Evolutionary conservation across 139 green algal species (phyloP), one percentile per base, ranked within the genome.

Genomic region (Pleodorina starrii): DNA sequence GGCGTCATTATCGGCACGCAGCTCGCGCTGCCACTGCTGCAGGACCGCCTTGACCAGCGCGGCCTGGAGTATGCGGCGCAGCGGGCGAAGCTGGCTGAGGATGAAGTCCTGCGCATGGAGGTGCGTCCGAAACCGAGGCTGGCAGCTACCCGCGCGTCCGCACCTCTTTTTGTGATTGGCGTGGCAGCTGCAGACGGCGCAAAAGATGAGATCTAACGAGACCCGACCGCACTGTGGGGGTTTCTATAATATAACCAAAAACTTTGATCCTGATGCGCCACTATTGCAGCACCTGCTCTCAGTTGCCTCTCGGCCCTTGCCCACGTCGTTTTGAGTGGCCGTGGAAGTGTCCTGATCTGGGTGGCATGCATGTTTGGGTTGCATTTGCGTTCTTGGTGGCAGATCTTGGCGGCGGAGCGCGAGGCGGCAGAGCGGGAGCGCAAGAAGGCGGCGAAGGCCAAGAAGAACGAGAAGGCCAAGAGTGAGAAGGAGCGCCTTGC

Each of bases 81-180:
- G 76, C 89, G 90, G 0, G 96, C 96, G 17, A 94, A 94, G 75
- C 66, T 93, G 77, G 96, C 96, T 3, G 92, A 97, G 88, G 88
- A 94, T n/a, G 94, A 94, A 85, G 92, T 98, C 73, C 94, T 98
- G 40, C 85, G 88, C 17, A 97, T 97, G 94, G 95, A 98, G 95
- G 95, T 96, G 84, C 1, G 92, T 25, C n/a, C n/a, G n/a, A 32
- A 76, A 27, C 10, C 3, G 54, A 12, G 7, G 54, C 54, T 32
- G 29, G 54, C 54, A 66, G n/a, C n/a, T n/a, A n/a, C n/a, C n/a
- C n/a, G n/a, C n/a, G n/a, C n/a, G n/a, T n/a, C n/a, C n/a, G n/a
- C n/a, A n/a, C n/a, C n/a, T n/a, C n/a, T n/a, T 12, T 66, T 66
- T 21, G 54, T 21, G 2, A 7, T 66, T 66, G 54, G 54, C 51